Percentiles rank a stretch among this genome's conserved stretches.
phyloP scores from a whole-genome alignment of 2,329 filamentous ascomycete genomes.

The Sarocladium strictum region DNA sequence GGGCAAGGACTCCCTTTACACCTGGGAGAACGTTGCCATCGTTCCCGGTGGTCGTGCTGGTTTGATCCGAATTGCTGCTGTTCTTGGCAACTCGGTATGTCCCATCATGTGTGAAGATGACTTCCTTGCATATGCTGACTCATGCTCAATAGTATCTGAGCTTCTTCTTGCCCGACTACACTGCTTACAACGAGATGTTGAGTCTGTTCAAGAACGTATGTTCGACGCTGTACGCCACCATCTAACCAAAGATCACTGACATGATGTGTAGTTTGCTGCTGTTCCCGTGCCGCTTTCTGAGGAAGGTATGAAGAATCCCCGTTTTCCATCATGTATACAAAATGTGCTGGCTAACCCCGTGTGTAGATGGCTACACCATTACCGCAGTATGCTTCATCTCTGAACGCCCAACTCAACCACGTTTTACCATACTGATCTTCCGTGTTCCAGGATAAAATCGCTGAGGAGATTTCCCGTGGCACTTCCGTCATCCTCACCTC shows the following conservation, averaged over 20 bases:
- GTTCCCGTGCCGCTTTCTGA: constrained; percentile 81
- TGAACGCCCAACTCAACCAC: background rate
- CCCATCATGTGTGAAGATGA: background rate
- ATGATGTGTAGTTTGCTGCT: constrained; percentile 60
- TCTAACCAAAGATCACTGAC: background rate
- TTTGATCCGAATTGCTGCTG: constrained; percentile 88
- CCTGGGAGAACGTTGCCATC: constrained; percentile 96
- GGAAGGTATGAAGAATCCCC: constrained; percentile 29
- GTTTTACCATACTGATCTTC: background rate
- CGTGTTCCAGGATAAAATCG: constrained; percentile 66
- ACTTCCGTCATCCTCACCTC: constrained; percentile 88
- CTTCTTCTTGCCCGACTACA: constrained; percentile 95
- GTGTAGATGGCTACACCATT: constrained; percentile 77
- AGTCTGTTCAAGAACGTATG: constrained; percentile 82
- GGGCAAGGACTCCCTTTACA: constrained; percentile 84
- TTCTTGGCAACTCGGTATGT: constrained; percentile 68
- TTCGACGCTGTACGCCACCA: constrained; percentile 10
- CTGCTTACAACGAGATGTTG: constrained; percentile 96
- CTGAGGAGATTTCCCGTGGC: constrained; percentile 81
- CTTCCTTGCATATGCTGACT: background rate
- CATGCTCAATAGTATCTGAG: constrained; percentile 56
- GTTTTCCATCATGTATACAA: background rate
- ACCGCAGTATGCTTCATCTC: constrained; percentile 41
- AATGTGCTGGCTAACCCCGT: background rate
- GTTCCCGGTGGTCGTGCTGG: constrained; percentile 90